Percentiles rank a stretch among this genome's conserved stretches.
phyloP scores from a whole-genome alignment of 2,329 filamentous ascomycete genomes.

The Thielaviopsis euricoi region DNA sequence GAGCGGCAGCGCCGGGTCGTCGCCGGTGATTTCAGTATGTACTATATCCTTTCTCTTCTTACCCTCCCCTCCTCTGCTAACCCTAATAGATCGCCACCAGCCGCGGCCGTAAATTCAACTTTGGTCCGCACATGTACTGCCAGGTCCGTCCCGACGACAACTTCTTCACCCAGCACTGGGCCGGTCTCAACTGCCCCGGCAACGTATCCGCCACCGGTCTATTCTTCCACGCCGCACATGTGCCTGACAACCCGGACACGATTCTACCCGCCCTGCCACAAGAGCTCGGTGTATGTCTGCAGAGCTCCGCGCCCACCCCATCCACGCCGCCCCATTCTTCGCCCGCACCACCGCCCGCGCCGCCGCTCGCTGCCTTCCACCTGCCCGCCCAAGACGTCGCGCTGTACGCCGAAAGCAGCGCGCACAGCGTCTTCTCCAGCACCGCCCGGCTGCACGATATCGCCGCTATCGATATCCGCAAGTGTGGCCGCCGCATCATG shows the following conservation, averaged over 20 bases:
- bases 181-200: slow-evolving; percentile 4
- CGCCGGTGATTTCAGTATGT: slow-evolving; percentile 5
- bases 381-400: neutral
- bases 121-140: slow-evolving; percentile 10
- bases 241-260: slow-evolving; percentile 4
- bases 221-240: slow-evolving; percentile 7
- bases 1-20: slow-evolving; percentile 5
- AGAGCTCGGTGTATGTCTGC: slow-evolving; percentile 6
- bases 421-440: slow-evolving; percentile 5
- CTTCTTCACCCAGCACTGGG: slow-evolving; percentile 10
- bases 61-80: neutral
- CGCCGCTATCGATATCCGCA: slow-evolving; percentile 1
- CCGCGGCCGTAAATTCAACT: slow-evolving; percentile 5
- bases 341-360: neutral
- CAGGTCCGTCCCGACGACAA: slow-evolving; percentile 5
- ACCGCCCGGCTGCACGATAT: neutral
- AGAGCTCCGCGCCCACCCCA: neutral
- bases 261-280: slow-evolving; percentile 3
- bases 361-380: neutral
- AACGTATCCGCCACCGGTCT: slow-evolving; percentile 1
- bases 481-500: neutral
- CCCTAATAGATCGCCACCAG: neutral
- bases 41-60: neutral
- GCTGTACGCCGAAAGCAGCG: slow-evolving; percentile 1
- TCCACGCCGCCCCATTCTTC: neutral